Percentiles rank a stretch among this genome's conserved stretches.
Evolutionary conservation across 495 filamentous ascomycete species (phyloP).

Genomic region (Penicillium arizonense): DNA sequence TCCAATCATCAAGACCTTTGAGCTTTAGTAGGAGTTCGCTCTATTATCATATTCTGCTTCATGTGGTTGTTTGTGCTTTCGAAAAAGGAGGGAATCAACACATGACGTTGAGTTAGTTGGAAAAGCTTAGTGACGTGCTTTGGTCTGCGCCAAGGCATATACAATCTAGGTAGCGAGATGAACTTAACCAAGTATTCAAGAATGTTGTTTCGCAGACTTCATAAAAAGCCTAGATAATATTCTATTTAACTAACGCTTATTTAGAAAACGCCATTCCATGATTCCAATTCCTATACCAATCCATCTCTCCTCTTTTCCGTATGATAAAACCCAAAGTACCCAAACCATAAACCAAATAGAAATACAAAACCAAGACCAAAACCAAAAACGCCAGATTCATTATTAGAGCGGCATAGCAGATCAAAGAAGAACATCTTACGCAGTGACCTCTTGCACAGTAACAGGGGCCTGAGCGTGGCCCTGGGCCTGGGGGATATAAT

Average conservation of each 20-base stretch:
- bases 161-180: no score
- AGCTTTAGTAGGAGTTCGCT: no score
- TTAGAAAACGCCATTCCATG: not conserved
- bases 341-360: not conserved
- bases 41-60: no score
- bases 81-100: no score
- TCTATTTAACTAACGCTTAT: not conserved
- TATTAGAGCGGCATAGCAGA: not conserved
- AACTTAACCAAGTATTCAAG: no score
- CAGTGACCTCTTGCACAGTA: slow-evolving; percentile 5
- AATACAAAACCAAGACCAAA: slow-evolving; percentile 13
- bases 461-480: slow-evolving; percentile 1
- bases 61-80: no score
- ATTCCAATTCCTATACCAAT: not conserved
- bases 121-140: no score
- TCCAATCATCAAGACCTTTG: no score
- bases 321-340: not conserved
- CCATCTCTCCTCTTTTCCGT: not conserved
- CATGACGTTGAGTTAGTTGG: no score
- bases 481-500: slow-evolving; percentile 1
- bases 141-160: no score
- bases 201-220: no score
- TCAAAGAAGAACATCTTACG: not conserved
- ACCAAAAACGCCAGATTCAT: slow-evolving; percentile 6
- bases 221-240: not conserved